These are phyloP conservation scores for Talaromyces ruber DNA, from an alignment of 495 filamentous ascomycete genomes.

Conservation along the genomic window DNA sequence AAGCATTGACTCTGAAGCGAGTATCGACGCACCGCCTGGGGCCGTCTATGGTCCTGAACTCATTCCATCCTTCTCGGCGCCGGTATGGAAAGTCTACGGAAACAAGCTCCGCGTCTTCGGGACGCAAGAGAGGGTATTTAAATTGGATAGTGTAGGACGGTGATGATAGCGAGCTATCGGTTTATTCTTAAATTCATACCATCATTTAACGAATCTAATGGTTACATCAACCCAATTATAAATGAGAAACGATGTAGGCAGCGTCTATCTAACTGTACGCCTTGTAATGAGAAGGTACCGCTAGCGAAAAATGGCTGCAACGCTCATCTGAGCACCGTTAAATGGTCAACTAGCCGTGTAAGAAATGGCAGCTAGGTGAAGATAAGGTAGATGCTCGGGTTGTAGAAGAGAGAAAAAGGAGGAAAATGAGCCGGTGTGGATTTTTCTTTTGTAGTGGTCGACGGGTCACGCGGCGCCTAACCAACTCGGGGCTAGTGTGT, in stretches of 20 bases:
- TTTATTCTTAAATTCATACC: not conserved
- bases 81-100: conserved; percentile 54
- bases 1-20: not conserved
- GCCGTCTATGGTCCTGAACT: conserved; percentile 14
- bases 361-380: conserved; percentile 39
- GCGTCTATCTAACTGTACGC: conserved; percentile 66
- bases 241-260: conserved; percentile 38
- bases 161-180: not conserved
- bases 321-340: conserved; percentile 49
- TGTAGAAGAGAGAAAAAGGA: conserved; percentile 19
- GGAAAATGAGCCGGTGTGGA: not conserved
- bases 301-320: conserved; percentile 63
- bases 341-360: conserved; percentile 55
- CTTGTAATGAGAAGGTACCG: conserved; percentile 56
- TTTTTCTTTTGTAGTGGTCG: not conserved
- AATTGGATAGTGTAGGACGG: conserved; percentile 12
- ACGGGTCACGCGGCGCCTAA: conserved; percentile 23
- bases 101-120: conserved; percentile 63
- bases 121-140: conserved; percentile 47
- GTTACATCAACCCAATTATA: not conserved
- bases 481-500: conserved; percentile 15
- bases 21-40: not conserved
- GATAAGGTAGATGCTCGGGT: conserved; percentile 55
- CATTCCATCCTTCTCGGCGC: conserved; percentile 39
- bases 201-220: not conserved